Base-by-base conservation (phyloP, 2,329 filamentous ascomycete species). In the Colletotrichum lentis region DNA sequence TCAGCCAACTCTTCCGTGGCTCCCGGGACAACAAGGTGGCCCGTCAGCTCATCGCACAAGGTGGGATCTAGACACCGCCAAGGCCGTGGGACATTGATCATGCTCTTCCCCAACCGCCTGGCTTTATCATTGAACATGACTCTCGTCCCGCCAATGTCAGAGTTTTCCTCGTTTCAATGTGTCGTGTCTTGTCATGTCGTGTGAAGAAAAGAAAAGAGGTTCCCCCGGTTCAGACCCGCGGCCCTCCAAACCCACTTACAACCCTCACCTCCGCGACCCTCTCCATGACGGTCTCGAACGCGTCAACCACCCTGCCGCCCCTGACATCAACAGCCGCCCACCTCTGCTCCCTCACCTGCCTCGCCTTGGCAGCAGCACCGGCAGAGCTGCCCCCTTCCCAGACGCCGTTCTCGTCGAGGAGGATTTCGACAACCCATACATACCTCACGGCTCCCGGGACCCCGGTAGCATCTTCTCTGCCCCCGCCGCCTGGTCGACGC, bases 11-110 rank as follows among this genome's bases (percentile, higher is more conserved):
- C 53, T 5, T 53, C 12, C 12, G n/a, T 52, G 24, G 7, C 10
- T n/a, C 5, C 16, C 6, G 35, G 47, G 58, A 61, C 58, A 53
- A 61, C 58, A 61, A 53, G 58, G 47, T 61, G 35, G 16, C 47
- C 20, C 31, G 16, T 55, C 37, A 18, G 20, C 53, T 74, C 82
- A 57, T 82, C 85, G 2, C 31, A n/a, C 18, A 20, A 4, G 10
- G n/a, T n/a, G 16, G 7, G 10, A 5, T 46, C 14, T 87, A 92
- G 46, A 82, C 93, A 74, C 91, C 91, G 0, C 79, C 82, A 59
- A 84, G 87, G 35, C 10, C 49, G 18, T 20, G 10, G 49, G 18
- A 18, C 20, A n/a, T 20, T 31, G 27, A 31, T 8, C 7, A 31
- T 31, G 10, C 27, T 37, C 49, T 52, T 52, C 8, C 6, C 49